phyloP scores from a whole-genome alignment of 1,139 yeast species.

The Yamadazyma jaroonii region DNA sequence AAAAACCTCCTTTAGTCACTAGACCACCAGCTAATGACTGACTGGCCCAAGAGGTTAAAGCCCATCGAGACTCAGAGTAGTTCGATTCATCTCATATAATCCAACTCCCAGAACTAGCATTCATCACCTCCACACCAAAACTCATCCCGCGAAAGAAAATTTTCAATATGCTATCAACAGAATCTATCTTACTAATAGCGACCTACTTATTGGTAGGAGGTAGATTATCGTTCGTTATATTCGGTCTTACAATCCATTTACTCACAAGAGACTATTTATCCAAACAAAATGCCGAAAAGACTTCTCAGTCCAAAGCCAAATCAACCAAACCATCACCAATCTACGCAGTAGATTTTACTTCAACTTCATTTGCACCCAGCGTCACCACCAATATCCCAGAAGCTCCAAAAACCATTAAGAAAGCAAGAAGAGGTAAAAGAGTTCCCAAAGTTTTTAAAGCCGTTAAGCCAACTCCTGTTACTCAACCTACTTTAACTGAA shows the following conservation, averaged over 20 bases:
- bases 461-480: constrained; percentile 21
- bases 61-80: no score
- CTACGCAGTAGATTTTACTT: constrained; percentile 45
- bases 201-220: constrained; percentile 21
- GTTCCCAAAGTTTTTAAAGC: constrained; percentile 43
- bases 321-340: constrained; percentile 27
- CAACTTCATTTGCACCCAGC: constrained; percentile 29
- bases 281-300: background rate
- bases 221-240: constrained; percentile 23
- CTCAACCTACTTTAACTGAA: constrained; percentile 27
- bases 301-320: background rate
- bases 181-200: constrained; percentile 7
- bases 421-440: constrained; percentile 16
- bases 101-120: no score
- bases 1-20: no score
- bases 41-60: no score
- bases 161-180: constrained; percentile 12
- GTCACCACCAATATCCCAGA: constrained; percentile 18
- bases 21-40: no score
- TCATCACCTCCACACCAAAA: background rate
- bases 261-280: background rate
- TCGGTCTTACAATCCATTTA: constrained; percentile 6
- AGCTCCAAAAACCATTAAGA: background rate
- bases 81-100: no score
- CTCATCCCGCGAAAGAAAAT: constrained; percentile 9